Evolutionary conservation across 2,329 filamentous ascomycete genomes (phyloP), one percentile per base, ranked within the genome.

Genomic region (Pestalotiopsis fici): DNA sequence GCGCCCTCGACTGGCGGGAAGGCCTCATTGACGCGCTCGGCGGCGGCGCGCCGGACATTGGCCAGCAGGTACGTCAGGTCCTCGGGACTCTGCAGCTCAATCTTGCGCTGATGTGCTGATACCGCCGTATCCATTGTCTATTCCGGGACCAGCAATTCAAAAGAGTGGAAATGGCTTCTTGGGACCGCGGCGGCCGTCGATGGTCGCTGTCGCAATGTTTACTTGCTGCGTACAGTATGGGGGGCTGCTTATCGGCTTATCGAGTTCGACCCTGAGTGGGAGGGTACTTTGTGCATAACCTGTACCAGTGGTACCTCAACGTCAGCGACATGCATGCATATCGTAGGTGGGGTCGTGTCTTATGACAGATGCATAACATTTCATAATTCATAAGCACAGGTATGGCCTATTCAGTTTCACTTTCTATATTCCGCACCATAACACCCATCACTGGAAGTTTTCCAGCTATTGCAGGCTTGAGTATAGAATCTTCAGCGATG

Each of bases 71-170:
- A 93, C 66, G 86, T 81, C 39, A 95, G 85, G 79, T 95, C 93
- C 61, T 91, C 88, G 55, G 89, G 87, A n/a, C 87, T 86, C 81
- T 95, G 92, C 64, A 95, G 88, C 81, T 95, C 93, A 78, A 95
- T 92, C 81, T 90, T 91, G 77, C 93, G 90, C 79, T 94, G 89
- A 56, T 67, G 72, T 27, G 73, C 68, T 18, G 72, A 71, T 21
- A 72, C 74, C 18, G 72, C 68, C 11, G 72, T 70, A 50, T 74
- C 73, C 72, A 74, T 74, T 2, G 15, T 62, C 13, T 15, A 11
- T 5, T 21, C 27, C 55, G 13, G 23, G 7, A 3, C 27, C 25
- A 35, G 11, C 31, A 11, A 11, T 50, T 9, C 15, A 11, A 50
- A 7, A 50, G 5, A 3, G 4, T 18, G 43, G 4, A 50, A 50